These are phyloP conservation scores for Flaveria floridana DNA, from an alignment of 140 eudicot genomes.

Conservation along the genomic window DNA sequence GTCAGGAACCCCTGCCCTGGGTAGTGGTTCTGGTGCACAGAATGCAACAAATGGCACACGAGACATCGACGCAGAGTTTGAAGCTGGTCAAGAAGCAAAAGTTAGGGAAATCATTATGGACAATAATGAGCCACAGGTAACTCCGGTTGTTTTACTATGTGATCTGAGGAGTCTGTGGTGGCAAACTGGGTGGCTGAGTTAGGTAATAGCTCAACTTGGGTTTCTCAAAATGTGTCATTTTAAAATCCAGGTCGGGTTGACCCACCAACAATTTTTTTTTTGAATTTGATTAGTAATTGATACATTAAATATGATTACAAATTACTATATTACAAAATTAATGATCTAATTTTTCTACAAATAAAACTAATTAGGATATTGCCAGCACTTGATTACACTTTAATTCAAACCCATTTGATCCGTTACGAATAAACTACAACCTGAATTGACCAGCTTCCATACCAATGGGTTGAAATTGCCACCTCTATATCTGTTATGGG, in stretches of 20 bases:
- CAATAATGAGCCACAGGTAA: conserved; percentile 55
- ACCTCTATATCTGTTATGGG: neutral
- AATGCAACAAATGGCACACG: conserved; percentile 83
- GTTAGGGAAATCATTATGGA: conserved; percentile 81
- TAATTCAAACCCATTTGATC: too few relatives aligned
- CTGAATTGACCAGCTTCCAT: neutral
- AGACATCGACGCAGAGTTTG: conserved; percentile 75
- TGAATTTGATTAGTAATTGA: neutral
- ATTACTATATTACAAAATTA: neutral
- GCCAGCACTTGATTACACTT: too few relatives aligned
- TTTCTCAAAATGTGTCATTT: neutral
- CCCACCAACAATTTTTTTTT: neutral
- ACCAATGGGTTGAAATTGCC: neutral
- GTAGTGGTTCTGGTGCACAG: conserved; percentile 79
- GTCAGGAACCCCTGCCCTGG: conserved; percentile 67
- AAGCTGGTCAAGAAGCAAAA: conserved; percentile 78
- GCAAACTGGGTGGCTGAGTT: neutral
- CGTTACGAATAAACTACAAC: neutral
- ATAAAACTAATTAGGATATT: too few relatives aligned
- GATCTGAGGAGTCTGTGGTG: neutral
- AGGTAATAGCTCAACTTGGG: neutral
- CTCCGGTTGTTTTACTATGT: neutral
- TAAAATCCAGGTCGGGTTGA: neutral
- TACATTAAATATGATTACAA: conserved; percentile 3
- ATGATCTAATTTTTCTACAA: too few relatives aligned